Evolutionary conservation across 2,329 filamentous ascomycete genomes (phyloP).

Genomic region (Neofusicoccum umdonicola): DNA sequence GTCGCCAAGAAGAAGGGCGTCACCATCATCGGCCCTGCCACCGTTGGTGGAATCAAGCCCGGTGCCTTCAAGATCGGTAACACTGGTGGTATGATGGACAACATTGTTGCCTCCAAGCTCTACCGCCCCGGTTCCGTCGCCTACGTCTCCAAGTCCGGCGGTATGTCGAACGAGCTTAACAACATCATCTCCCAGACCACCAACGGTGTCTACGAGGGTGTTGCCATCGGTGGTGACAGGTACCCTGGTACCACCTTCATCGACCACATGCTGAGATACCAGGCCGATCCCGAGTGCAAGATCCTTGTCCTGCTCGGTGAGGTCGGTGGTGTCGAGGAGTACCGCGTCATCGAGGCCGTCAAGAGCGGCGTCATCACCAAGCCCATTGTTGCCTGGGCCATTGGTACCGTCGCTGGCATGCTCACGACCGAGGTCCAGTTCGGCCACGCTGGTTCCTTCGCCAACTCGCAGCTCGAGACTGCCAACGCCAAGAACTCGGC

Average conservation of each 20-base stretch:
- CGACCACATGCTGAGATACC: conserved; percentile 94
- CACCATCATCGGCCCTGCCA: conserved; percentile 97
- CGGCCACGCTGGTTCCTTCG: conserved; percentile 96
- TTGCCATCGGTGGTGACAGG: conserved; percentile 98
- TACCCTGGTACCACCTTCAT: conserved; percentile 99
- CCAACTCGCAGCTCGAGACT: conserved; percentile 99
- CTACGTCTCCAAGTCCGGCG: conserved; percentile 99
- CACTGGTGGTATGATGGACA: conserved; percentile 99
- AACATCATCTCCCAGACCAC: conserved; percentile 97
- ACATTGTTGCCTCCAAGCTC: conserved; percentile 99
- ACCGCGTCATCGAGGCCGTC: conserved; percentile 97
- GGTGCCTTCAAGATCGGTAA: conserved; percentile 99
- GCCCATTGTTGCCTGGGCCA: conserved; percentile 98
- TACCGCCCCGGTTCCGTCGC: conserved; percentile 98
- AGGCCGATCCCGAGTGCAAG: conserved; percentile 96
- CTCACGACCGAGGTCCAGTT: conserved; percentile 99
- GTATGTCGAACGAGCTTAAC: conserved; percentile 99
- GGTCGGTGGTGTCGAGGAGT: conserved; percentile 99
- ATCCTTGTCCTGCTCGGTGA: conserved; percentile 94
- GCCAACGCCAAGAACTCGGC: conserved; percentile 94
- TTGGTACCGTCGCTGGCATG: conserved; percentile 98
- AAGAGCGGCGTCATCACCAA: conserved; percentile 94
- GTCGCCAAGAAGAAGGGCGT: conserved; percentile 97
- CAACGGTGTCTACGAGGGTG: conserved; percentile 97
- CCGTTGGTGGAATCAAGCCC: conserved; percentile 98